Percentiles rank a stretch among this genome's conserved stretches.
phyloP scores from a whole-genome alignment of 768 basidiomycete genomes.

The Tricholoma hemisulphureum region DNA sequence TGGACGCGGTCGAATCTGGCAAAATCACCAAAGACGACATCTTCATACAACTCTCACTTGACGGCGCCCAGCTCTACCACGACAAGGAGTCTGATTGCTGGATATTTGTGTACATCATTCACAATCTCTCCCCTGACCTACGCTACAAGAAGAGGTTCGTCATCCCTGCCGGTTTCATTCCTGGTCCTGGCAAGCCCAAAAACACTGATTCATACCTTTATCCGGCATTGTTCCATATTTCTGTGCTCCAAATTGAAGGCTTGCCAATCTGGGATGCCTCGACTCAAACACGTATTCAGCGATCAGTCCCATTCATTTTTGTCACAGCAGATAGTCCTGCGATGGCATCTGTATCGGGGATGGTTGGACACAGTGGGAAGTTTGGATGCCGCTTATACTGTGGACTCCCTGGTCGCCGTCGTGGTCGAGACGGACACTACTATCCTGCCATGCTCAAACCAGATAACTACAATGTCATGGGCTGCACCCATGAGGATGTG shows the following conservation, averaged over 20 bases:
- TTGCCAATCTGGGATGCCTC: constrained; percentile 32
- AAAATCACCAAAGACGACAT: not conserved
- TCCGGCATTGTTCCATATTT: constrained; percentile 28
- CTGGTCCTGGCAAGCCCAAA: constrained; percentile 20
- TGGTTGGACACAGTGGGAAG: not conserved
- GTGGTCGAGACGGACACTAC: constrained; percentile 23
- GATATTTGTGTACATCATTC: constrained; percentile 30
- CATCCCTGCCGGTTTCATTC: not conserved
- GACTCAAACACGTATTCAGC: constrained; percentile 4
- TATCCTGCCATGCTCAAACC: not conserved
- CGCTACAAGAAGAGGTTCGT: constrained; percentile 10
- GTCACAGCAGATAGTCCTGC: constrained; percentile 7
- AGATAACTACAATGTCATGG: not conserved
- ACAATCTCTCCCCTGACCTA: constrained; percentile 20
- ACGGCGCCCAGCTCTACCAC: constrained; percentile 29
- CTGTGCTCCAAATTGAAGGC: constrained; percentile 6
- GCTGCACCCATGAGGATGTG: constrained; percentile 24
- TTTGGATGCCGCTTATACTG: not conserved
- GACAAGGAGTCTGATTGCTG: constrained; percentile 31
- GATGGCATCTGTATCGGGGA: not conserved
- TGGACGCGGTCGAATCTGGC: not conserved
- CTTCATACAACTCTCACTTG: constrained; percentile 18
- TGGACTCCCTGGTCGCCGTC: constrained; percentile 8
- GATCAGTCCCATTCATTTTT: constrained; percentile 20
- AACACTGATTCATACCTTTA: constrained; percentile 23